Conservation (phyloP, 371 early-diverging fungal genomes). For the Chytridiales sp. region DNA sequence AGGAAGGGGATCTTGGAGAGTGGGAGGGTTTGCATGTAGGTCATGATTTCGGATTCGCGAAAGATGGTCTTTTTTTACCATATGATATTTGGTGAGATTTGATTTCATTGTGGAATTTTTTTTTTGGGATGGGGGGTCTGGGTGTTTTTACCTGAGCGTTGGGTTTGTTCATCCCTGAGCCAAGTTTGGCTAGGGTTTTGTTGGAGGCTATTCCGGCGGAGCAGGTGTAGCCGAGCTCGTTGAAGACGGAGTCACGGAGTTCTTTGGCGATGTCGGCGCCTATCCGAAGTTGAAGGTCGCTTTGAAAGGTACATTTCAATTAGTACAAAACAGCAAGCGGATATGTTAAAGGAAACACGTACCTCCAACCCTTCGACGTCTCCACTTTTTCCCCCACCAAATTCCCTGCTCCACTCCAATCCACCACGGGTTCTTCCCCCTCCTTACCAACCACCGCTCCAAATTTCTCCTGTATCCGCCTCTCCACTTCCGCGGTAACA, state of each 20-base stretch:
- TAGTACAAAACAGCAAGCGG: no score
- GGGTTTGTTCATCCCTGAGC: slow-evolving; percentile 85
- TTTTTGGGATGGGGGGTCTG: no score
- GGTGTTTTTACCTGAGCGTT: slow-evolving; percentile 58
- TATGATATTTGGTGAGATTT: no score
- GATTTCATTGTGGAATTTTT: neutral
- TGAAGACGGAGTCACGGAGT: slow-evolving; percentile 63
- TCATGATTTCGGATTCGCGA: slow-evolving; percentile 37
- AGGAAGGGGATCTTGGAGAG: slow-evolving; percentile 74
- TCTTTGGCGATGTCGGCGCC: slow-evolving; percentile 70
- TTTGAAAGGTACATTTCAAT: slow-evolving; percentile 22
- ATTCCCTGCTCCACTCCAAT: slow-evolving; percentile 30
- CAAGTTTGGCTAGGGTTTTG: slow-evolving; percentile 80
- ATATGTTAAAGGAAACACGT: no score
- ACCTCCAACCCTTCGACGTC: slow-evolving; percentile 14
- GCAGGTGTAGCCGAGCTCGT: slow-evolving; percentile 77
- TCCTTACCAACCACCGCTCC: slow-evolving; percentile 28
- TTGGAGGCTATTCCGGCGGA: slow-evolving; percentile 87
- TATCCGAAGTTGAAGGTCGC: slow-evolving; percentile 70
- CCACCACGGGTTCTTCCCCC: slow-evolving; percentile 22
- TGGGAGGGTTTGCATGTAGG: slow-evolving; percentile 64
- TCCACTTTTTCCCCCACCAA: slow-evolving; percentile 9
- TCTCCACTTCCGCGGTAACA: slow-evolving; percentile 67
- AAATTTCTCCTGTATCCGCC: slow-evolving; percentile 47
- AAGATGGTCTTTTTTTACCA: slow-evolving; percentile 52